A percentile compares a stretch with the other conserved stretches of the same genome.
These are phyloP conservation scores for Plicaturopsis crispa DNA, from an alignment of 768 basidiomycete genomes.

Conservation along the genomic window DNA sequence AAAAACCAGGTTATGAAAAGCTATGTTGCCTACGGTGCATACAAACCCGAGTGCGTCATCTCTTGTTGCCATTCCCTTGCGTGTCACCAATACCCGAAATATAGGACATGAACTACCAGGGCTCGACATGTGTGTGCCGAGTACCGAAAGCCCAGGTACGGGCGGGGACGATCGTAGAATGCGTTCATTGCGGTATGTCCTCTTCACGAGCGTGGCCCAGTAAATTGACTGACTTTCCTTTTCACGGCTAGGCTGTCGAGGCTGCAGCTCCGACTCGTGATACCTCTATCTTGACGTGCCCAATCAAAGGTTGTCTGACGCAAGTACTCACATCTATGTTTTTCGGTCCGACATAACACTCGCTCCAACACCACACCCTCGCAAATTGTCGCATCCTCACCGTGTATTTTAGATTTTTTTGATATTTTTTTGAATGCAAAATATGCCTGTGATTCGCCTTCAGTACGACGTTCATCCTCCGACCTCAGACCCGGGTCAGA, in stretches of 20 bases:
- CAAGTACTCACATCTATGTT: no score
- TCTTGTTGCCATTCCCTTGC: constrained; percentile 5
- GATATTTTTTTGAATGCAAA: no score
- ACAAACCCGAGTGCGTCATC: constrained; percentile 68
- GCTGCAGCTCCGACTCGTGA: constrained; percentile 85
- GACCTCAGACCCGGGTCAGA: no score
- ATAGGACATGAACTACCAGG: constrained; percentile 97
- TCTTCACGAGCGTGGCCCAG: no score
- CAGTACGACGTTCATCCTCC: no score
- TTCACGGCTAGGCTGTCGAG: constrained; percentile 83
- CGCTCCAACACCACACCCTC: constrained; percentile 1
- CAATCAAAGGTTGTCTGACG: no score
- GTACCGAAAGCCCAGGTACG: constrained; percentile 94
- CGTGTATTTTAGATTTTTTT: neutral
- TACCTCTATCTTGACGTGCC: no score
- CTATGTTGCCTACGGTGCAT: constrained; percentile 96
- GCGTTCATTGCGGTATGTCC: constrained; percentile 89
- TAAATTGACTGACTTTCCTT: no score
- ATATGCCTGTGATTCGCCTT: no score
- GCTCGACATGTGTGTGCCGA: constrained; percentile 95
- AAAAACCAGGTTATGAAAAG: constrained; percentile 97
- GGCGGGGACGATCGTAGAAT: constrained; percentile 87
- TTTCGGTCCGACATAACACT: neutral
- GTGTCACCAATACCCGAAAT: neutral
- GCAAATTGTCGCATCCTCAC: constrained; percentile 3